Evolutionary conservation across 306 rosid species (phyloP).

Genomic region (Sphenostylis stenocarpa): DNA sequence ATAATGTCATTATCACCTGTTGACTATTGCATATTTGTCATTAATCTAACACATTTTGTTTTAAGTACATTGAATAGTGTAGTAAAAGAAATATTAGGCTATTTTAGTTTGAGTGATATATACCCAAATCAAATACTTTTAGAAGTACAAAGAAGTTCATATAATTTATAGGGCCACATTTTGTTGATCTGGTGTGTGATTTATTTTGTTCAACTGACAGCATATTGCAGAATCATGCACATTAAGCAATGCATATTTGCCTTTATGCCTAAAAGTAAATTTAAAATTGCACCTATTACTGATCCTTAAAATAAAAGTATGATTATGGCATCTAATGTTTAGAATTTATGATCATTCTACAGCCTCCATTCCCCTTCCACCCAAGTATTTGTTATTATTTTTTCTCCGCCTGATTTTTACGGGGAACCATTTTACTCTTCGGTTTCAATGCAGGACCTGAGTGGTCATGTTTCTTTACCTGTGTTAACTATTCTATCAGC

Average conservation of each 20-base stretch:
- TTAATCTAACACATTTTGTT: neutral
- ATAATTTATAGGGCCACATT: neutral
- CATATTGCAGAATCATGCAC: too few species aligned
- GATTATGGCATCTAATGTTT: neutral
- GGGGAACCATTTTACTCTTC: neutral
- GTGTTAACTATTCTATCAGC: neutral
- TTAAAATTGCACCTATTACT: slow-evolving; percentile 10
- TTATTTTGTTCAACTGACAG: neutral
- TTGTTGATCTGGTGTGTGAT: neutral
- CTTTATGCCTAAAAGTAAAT: neutral
- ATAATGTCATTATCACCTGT: slow-evolving; percentile 1
- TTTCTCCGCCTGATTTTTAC: neutral
- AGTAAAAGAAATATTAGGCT: neutral
- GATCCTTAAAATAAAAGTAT: neutral
- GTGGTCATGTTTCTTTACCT: neutral
- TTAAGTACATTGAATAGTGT: neutral
- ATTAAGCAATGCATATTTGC: too few species aligned
- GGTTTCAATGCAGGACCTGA: neutral
- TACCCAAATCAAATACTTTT: neutral
- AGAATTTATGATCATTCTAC: neutral
- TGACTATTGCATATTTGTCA: slow-evolving; percentile 11
- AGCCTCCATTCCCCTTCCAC: neutral
- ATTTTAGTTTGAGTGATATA: slow-evolving; percentile 22
- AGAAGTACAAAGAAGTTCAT: neutral
- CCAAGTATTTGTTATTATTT: neutral